Conservation (phyloP, 2,329 filamentous ascomycete species). For the Phyllosticta citribraziliensis region DNA sequence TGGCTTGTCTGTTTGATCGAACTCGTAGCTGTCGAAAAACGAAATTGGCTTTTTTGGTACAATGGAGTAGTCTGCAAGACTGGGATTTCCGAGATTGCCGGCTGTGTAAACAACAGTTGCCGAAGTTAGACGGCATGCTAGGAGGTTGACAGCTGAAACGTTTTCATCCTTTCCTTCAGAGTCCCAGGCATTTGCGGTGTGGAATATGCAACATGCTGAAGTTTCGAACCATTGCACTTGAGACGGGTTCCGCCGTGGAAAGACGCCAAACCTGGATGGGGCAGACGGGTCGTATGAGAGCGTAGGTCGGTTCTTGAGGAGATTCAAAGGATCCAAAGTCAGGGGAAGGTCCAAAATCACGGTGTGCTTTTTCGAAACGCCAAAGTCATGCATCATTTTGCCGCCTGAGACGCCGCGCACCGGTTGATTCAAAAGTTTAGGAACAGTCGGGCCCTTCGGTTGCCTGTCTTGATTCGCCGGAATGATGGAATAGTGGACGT, state of each 20-base stretch:
- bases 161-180: constrained; percentile 26
- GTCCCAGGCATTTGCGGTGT: constrained; percentile 64
- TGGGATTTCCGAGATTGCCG: constrained; percentile 50
- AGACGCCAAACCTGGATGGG: constrained; percentile 55
- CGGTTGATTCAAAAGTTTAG: constrained; percentile 40
- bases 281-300: constrained; percentile 50
- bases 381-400: constrained; percentile 72
- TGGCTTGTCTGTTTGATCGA: constrained; percentile 19
- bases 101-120: constrained; percentile 55
- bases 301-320: constrained; percentile 45
- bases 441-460: neutral
- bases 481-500: constrained; percentile 56
- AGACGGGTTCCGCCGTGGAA: constrained; percentile 50
- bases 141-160: constrained; percentile 46
- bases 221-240: constrained; percentile 59
- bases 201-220: constrained; percentile 58
- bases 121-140: constrained; percentile 58
- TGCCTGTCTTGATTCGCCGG: constrained; percentile 17
- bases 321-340: constrained; percentile 53
- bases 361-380: constrained; percentile 52
- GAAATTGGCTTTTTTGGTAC: constrained; percentile 29
- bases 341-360: constrained; percentile 62
- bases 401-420: constrained; percentile 53
- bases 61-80: constrained; percentile 11
- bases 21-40: constrained; percentile 36